These are phyloP conservation scores for Penicillium tannophilum DNA, from an alignment of 495 filamentous ascomycete genomes.

Conservation along the genomic window DNA sequence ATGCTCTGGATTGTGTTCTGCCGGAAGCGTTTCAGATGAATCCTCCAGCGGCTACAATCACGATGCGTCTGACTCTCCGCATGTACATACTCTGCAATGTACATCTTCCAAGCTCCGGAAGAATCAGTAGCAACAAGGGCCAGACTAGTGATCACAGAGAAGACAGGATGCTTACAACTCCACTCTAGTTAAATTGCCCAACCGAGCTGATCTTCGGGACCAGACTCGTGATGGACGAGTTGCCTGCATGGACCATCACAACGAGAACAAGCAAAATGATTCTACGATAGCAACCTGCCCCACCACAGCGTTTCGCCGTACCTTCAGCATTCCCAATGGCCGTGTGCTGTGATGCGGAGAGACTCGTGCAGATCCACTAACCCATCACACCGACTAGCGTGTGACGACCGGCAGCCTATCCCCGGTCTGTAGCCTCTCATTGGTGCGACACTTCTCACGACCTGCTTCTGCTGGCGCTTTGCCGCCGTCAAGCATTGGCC, in stretches of 20 bases:
- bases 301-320: constrained; percentile 23
- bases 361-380: constrained; percentile 36
- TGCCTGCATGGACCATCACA: constrained; percentile 19
- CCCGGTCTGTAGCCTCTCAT: constrained; percentile 29
- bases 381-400: constrained; percentile 46
- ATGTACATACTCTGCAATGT: not conserved
- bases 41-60: not conserved
- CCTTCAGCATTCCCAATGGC: constrained; percentile 11
- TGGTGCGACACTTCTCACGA: constrained; percentile 32
- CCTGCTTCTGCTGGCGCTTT: constrained; percentile 42
- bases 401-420: constrained; percentile 39
- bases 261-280: constrained; percentile 1
- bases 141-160: not conserved
- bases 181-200: not conserved
- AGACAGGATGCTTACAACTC: not conserved
- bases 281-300: constrained; percentile 1
- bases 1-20: not conserved
- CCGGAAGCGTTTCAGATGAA: not conserved
- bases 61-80: not conserved
- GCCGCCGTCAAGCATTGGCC: constrained; percentile 42
- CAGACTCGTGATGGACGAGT: not conserved
- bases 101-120: not conserved
- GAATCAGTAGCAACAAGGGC: not conserved
- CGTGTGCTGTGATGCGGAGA: constrained; percentile 24
- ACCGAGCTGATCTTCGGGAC: constrained; percentile 3